Percentiles rank a stretch among this genome's conserved stretches.
Evolutionary conservation across 371 early-diverging fungal genomes (phyloP).

Genomic region (Funneliformis caledonium): DNA sequence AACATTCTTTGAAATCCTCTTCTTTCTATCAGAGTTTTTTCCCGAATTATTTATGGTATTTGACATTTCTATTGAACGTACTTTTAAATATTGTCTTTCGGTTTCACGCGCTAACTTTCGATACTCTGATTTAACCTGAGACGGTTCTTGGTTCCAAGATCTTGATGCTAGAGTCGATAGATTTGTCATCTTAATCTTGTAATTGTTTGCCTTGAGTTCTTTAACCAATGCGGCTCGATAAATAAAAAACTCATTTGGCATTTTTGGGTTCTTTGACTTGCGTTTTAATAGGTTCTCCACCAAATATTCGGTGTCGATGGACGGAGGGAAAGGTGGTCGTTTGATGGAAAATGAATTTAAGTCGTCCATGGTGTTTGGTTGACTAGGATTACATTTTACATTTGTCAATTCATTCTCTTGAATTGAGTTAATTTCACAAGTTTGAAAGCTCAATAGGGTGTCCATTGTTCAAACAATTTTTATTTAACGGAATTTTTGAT

Average conservation of each 20-base stretch:
- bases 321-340: conserved; percentile 18
- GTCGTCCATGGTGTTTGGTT: neutral
- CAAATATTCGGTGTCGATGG: neutral
- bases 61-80: neutral
- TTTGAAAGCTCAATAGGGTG: no score
- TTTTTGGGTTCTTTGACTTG: conserved; percentile 9
- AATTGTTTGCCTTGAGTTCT: conserved; percentile 6
- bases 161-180: neutral
- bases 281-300: neutral
- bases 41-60: neutral
- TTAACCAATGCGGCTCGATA: conserved; percentile 25
- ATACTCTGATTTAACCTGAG: conserved; percentile 11
- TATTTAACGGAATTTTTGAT: no score
- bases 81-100: neutral
- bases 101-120: conserved; percentile 27
- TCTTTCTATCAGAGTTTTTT: neutral
- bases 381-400: neutral
- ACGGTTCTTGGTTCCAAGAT: conserved; percentile 3
- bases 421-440: no score
- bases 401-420: no score
- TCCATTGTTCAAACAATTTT: no score
- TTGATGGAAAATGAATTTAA: neutral
- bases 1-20: neutral
- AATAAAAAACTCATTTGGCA: conserved; percentile 37
- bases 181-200: conserved; percentile 19